Evolutionary conservation across 108 stramenopile genomes (phyloP).

Genomic region (Cyclotella kingstonii): DNA sequence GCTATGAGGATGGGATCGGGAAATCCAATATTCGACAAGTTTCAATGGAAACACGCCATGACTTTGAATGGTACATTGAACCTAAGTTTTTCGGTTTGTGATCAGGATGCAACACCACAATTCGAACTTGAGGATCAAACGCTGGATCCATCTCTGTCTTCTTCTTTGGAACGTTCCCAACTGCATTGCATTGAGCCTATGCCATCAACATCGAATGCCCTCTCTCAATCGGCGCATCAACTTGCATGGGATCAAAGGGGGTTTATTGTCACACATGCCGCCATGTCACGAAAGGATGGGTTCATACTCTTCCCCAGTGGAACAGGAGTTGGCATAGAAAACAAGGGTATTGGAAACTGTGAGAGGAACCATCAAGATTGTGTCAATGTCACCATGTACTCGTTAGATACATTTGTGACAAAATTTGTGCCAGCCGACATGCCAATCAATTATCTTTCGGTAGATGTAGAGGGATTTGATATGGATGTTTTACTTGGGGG

Average conservation of each 20-base stretch:
- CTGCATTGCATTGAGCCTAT: constrained; percentile 64
- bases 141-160: no score
- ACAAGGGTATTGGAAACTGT: constrained; percentile 30
- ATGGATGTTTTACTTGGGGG: constrained; percentile 31
- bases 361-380: constrained; percentile 14
- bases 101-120: constrained; percentile 21
- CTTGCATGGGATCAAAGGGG: constrained; percentile 20
- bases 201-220: constrained; percentile 33
- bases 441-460: constrained; percentile 15
- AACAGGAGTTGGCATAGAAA: constrained; percentile 28
- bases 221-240: constrained; percentile 1
- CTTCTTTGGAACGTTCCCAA: not conserved
- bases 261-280: constrained; percentile 44
- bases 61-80: constrained; percentile 5
- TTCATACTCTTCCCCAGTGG: constrained; percentile 27
- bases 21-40: constrained; percentile 34
- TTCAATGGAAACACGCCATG: constrained; percentile 41
- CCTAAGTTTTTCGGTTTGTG: constrained; percentile 14
- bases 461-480: constrained; percentile 40
- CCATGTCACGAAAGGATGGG: constrained; percentile 31
- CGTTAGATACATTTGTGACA: constrained; percentile 25
- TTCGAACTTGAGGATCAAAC: constrained; percentile 2
- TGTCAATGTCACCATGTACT: constrained; percentile 27
- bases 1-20: constrained; percentile 52
- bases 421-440: constrained; percentile 6